These are phyloP conservation scores for Fusarium setosum DNA, from an alignment of 2,329 filamentous ascomycete species.

Conservation along the genomic window DNA sequence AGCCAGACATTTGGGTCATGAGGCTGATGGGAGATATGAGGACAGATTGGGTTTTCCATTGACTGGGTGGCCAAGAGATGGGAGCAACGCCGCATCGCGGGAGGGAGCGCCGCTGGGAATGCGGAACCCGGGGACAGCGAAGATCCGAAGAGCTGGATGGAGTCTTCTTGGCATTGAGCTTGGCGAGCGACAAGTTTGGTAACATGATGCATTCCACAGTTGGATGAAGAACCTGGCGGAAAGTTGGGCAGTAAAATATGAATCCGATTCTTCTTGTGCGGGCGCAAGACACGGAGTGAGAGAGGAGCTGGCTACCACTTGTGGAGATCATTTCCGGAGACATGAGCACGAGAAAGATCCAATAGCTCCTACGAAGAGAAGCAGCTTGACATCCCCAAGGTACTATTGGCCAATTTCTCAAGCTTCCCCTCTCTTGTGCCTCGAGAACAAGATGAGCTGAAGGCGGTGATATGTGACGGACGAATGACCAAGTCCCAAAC, in stretches of 20 bases:
- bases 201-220: neutral
- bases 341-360: neutral
- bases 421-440: neutral
- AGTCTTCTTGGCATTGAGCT: slow-evolving; percentile 17
- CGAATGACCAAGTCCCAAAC: slow-evolving; percentile 5
- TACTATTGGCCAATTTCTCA: slow-evolving; percentile 4
- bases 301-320: neutral
- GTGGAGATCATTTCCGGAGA: neutral
- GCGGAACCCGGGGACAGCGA: slow-evolving; percentile 32
- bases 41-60: slow-evolving; percentile 2
- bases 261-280: neutral
- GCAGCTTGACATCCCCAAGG: neutral
- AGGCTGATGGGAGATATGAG: slow-evolving; percentile 1
- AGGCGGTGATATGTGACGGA: slow-evolving; percentile 6
- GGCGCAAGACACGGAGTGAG: neutral
- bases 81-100: slow-evolving; percentile 1
- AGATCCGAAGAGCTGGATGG: neutral
- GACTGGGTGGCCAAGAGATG: slow-evolving; percentile 14
- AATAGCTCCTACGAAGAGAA: neutral
- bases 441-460: neutral
- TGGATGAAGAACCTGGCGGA: neutral
- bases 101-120: slow-evolving; percentile 17
- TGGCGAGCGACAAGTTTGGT: slow-evolving; percentile 10
- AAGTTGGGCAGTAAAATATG: neutral
- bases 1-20: neutral